Conservation (phyloP, 2,329 filamentous ascomycete genomes). For the Ilyonectria sp. region DNA sequence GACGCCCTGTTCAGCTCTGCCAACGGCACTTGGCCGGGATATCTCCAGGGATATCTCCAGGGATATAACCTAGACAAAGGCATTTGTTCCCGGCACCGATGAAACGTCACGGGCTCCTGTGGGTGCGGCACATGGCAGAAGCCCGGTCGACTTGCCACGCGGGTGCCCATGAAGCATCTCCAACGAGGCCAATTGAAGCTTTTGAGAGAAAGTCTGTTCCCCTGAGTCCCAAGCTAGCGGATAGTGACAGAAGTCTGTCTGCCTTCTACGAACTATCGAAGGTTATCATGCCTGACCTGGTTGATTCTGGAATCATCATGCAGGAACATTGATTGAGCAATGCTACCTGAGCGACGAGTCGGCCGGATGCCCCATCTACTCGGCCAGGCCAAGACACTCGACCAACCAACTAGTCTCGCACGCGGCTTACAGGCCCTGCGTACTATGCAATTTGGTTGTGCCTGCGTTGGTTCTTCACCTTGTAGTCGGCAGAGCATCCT, state of each 20-base stretch:
- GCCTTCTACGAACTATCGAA: slow-evolving; percentile 3
- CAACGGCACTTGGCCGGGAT: slow-evolving; percentile 3
- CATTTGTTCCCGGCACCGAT: slow-evolving; percentile 18
- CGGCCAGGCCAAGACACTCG: slow-evolving; percentile 2
- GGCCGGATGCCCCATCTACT: slow-evolving; percentile 11
- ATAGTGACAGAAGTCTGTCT: background rate
- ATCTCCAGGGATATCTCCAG: slow-evolving; percentile 17
- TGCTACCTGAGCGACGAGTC: slow-evolving; percentile 7
- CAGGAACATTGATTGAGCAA: background rate
- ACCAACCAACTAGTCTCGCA: too few relatives aligned
- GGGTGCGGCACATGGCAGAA: slow-evolving; percentile 5
- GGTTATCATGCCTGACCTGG: background rate
- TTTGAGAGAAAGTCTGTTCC: background rate
- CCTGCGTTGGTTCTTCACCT: background rate
- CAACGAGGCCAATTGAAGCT: too few relatives aligned
- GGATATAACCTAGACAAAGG: slow-evolving; percentile 10
- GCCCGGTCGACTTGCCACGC: slow-evolving; percentile 12
- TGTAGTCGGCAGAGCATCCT: slow-evolving; percentile 13
- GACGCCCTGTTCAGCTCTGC: background rate
- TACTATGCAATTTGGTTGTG: background rate
- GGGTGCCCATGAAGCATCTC: background rate
- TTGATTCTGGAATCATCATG: slow-evolving; percentile 1
- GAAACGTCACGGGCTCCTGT: slow-evolving; percentile 22
- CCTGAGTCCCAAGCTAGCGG: background rate
- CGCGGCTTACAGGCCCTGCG: background rate